Evolutionary conservation across 2,329 filamentous ascomycete genomes (phyloP).

Genomic region (Fusarium mundagurra): DNA sequence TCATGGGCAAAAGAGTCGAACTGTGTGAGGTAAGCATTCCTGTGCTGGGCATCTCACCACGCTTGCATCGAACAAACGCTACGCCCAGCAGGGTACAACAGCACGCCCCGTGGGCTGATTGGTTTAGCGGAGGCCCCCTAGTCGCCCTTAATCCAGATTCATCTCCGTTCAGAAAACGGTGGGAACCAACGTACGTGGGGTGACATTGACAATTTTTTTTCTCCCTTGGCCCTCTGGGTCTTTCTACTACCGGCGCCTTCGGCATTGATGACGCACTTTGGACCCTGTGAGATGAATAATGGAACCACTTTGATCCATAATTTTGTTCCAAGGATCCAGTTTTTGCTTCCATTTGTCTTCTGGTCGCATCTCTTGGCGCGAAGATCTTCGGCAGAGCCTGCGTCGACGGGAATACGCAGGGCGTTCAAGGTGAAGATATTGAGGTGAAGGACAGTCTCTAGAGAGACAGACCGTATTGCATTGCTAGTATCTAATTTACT

Average conservation of each 20-base stretch:
- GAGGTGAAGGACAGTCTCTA: not conserved
- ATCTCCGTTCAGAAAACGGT: constrained; percentile 33
- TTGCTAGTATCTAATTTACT: not conserved
- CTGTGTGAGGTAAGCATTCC: constrained; percentile 15
- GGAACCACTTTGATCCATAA: constrained; percentile 6
- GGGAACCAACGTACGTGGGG: constrained; percentile 11
- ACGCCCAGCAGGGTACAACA: not conserved
- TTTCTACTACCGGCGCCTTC: constrained; percentile 14
- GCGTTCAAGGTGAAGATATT: not conserved
- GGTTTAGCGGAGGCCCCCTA: constrained; percentile 4
- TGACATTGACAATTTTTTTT: constrained; percentile 3
- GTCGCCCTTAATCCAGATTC: constrained; percentile 26
- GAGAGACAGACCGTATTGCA: not conserved
- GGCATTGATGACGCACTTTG: constrained; percentile 32
- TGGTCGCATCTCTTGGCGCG: constrained; percentile 28
- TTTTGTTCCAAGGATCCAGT: constrained; percentile 23
- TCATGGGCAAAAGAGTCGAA: constrained; percentile 10
- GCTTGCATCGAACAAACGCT: not conserved
- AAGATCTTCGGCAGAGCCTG: constrained; percentile 22
- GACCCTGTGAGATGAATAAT: constrained; percentile 9
- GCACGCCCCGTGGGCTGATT: constrained; percentile 3
- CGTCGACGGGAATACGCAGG: not conserved
- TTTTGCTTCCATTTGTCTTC: constrained; percentile 29
- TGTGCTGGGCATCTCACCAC: not conserved
- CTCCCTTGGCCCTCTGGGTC: not conserved